A percentile compares a stretch with the other conserved stretches of the same genome.
These are phyloP conservation scores for Cyclostephanos invisitatus DNA, from an alignment of 108 stramenopile genomes.

Conservation along the genomic window DNA sequence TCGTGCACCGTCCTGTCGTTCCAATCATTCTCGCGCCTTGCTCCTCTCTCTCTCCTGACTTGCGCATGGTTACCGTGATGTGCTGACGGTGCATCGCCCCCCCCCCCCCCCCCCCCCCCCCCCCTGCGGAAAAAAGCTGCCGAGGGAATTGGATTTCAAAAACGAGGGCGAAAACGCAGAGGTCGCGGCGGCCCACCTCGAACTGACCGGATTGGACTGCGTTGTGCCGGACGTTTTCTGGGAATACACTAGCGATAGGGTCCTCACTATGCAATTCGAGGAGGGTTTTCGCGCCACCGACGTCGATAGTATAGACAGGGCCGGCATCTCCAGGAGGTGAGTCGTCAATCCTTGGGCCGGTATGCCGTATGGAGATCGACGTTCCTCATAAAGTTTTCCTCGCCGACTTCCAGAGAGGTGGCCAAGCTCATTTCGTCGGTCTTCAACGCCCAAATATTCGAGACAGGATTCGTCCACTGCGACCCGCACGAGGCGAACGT, in stretches of 20 bases:
- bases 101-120: no score
- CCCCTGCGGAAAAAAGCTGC: constrained; percentile 42
- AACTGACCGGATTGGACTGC: constrained; percentile 59
- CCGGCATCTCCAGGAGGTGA: constrained; percentile 55
- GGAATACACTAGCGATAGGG: constrained; percentile 64
- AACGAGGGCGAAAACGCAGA: constrained; percentile 90
- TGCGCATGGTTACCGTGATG: no score
- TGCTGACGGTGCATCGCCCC: no score
- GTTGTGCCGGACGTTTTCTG: constrained; percentile 78
- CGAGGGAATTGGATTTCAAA: constrained; percentile 90
- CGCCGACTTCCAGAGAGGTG: constrained; percentile 57
- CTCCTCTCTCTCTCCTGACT: no score
- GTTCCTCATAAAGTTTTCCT: neutral
- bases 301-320: constrained; percentile 59
- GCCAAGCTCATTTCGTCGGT: constrained; percentile 77
- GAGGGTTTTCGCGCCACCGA: constrained; percentile 90
- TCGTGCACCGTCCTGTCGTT: no score
- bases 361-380: neutral
- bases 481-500: constrained; percentile 96
- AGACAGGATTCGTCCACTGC: constrained; percentile 81
- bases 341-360: neutral
- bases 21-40: no score
- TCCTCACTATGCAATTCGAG: constrained; percentile 95
- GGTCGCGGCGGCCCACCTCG: constrained; percentile 55
- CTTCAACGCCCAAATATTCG: constrained; percentile 81